Conservation (phyloP, 78 protist species). For the Fonticula alba region DNA sequence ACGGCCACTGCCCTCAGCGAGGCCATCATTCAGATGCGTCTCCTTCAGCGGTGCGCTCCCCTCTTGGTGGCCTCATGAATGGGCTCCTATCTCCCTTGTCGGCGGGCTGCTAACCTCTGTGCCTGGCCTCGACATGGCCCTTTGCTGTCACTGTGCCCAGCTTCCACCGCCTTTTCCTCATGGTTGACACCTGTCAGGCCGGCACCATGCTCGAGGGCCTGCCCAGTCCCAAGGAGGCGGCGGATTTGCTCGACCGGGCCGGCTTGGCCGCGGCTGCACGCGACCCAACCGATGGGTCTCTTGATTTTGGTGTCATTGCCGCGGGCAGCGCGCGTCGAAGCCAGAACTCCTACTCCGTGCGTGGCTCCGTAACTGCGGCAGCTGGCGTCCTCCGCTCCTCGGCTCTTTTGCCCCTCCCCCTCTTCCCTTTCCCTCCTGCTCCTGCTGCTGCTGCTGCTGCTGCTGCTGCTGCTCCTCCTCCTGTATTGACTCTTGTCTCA, state of each 20-base stretch:
- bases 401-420: neutral
- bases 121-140: too few species aligned
- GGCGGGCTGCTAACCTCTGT: neutral
- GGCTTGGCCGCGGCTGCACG: neutral
- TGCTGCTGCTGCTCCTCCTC: too few species aligned
- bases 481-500: neutral
- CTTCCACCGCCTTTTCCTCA: constrained; percentile 53
- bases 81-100: neutral
- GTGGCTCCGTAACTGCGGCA: neutral
- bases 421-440: neutral
- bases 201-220: constrained; percentile 35
- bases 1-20: constrained; percentile 61
- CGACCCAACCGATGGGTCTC: neutral
- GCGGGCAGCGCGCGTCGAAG: constrained; percentile 29
- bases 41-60: constrained; percentile 24
- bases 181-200: constrained; percentile 89
- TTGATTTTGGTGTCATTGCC: constrained; percentile 53
- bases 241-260: too few species aligned
- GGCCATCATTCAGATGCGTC: constrained; percentile 63
- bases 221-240: constrained; percentile 28
- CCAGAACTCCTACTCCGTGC: constrained; percentile 55
- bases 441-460: neutral
- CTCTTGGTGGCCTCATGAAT: neutral
- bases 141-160: neutral
- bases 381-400: too few species aligned